Conservation (phyloP, 2,329 filamentous ascomycete genomes). For the Stagonosporopsis tanaceti region DNA sequence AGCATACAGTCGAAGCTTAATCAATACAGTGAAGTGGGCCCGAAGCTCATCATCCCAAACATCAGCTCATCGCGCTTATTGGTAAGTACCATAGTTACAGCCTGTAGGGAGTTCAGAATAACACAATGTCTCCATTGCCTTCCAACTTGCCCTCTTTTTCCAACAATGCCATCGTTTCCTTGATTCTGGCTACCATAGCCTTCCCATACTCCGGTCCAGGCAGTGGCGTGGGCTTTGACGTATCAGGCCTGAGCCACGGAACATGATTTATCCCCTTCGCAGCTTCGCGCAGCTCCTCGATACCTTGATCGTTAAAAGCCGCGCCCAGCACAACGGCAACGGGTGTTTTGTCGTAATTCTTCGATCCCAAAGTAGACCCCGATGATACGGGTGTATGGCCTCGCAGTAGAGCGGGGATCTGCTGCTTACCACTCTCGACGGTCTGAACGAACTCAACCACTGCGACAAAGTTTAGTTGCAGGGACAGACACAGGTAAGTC, state of each 20-base stretch:
- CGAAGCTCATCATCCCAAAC: not conserved
- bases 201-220: conserved; percentile 21
- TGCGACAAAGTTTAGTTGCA: not conserved
- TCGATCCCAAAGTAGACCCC: conserved; percentile 3
- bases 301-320: conserved; percentile 12
- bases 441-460: conserved; percentile 16
- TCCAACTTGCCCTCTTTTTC: not conserved
- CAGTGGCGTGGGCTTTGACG: conserved; percentile 11
- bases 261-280: conserved; percentile 5
- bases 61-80: not conserved
- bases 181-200: conserved; percentile 15
- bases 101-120: not conserved
- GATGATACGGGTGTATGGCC: not conserved
- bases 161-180: conserved; percentile 6
- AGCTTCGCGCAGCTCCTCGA: conserved; percentile 3
- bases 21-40: too few species aligned
- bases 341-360: conserved; percentile 13
- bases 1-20: too few species aligned
- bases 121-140: conserved; percentile 10
- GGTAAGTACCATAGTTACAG: not conserved
- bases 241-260: conserved; percentile 17
- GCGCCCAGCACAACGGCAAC: conserved; percentile 14
- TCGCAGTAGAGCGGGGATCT: conserved; percentile 16
- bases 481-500: not conserved
- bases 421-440: conserved; percentile 6